Base-by-base conservation (phyloP, 129 eudicot species). In the Calendula officinalis region DNA sequence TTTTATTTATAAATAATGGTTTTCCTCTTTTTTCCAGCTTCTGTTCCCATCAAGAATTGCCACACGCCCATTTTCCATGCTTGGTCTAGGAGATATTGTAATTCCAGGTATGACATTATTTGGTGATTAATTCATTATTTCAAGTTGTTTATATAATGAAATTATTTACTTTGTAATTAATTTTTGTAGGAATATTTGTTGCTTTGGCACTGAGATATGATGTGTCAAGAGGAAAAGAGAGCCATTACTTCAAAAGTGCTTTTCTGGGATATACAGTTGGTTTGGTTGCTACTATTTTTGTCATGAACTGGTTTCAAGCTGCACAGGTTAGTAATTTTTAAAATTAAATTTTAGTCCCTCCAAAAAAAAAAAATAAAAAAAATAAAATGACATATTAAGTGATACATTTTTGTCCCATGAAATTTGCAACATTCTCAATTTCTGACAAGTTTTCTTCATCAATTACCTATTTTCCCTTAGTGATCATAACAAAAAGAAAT, bases 291-390 rank as follows among this genome's bases (percentile, higher is more conserved):
- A 92, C 96, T 4, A 88, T 92, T 44, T 43, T 88, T 64, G 96
- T 92, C 64, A 92, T 92, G 98, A 92, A 92, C 74, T 88, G 91
- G 98, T 92, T 92, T 79, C 96, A 92, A 83, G 98, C 98, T 59
- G 98, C 98, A 68, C 98, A 91, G 94, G 98, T 87, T 59, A 52
- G 77, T 78, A 52, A 12, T 46, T 6, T 34, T 33, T 53, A 53
- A 53, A 22, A 22, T 22, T 22, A 0, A 22, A 52, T 52, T 7
- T 52, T 22, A 8, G 58, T 33, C 34, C 34, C 43, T 12, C 12
- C 36, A 2, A 5, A 7, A 9, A 47, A 12, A 4, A 1, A 33
- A 16, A 17, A 17, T 10, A 14, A 8, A 9, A 52, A 72, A 48
- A 43, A 33, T 34, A 22, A 69, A 35, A 46, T 33, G 46, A 16